Evolutionary conservation across 2,329 filamentous ascomycete genomes (phyloP), one percentile per base, ranked within the genome.

Genomic region (Blumeriella jaapii): DNA sequence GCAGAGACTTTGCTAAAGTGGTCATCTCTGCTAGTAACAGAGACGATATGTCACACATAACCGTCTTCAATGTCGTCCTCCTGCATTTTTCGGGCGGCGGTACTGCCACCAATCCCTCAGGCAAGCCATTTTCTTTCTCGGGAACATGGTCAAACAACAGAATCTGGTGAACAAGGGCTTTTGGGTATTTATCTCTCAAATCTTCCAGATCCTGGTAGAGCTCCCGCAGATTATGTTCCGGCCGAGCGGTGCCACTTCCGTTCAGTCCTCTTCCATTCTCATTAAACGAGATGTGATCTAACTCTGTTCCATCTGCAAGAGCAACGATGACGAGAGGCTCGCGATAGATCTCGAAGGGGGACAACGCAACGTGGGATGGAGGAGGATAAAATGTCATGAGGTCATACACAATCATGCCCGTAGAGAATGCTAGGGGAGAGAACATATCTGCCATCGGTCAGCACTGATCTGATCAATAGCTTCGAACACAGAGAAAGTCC

Each of bases 331-430:
- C 74, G 35, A 95, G 67, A 6, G 85, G 81, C 56, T 93, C 84
- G 49, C 87, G 74, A 57, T 84, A 93, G 27, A 89, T 66, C 57
- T 98, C 91, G 63, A 95, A 95, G 1, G 91, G 87, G 23, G 81
- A 81, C 25, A 93, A 63, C 13, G 83, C 71, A 27, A 84, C 65
- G 55, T 93, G 84, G 19, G 83, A 84, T 19, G 77, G 69, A n/a
- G 82, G 77, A 15, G 85, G 81, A 36, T 81, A 67, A 52, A 85
- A 79, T 41, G 82, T 85, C 39, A 82, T 78, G 43, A 95, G 71
- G 56, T 94, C 82, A 67, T 91, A 95, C 51, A 95, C 70, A 42
- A 96, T 80, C 52, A 78, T 77, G 41, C 89, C 89, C 48, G 78
- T 73, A 8, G 85, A 86, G 58, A 91, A 94, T 10, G 82, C 83